phyloP scores from a whole-genome alignment of 2,329 filamentous ascomycete species.

The Cadophora luteo-olivacea region DNA sequence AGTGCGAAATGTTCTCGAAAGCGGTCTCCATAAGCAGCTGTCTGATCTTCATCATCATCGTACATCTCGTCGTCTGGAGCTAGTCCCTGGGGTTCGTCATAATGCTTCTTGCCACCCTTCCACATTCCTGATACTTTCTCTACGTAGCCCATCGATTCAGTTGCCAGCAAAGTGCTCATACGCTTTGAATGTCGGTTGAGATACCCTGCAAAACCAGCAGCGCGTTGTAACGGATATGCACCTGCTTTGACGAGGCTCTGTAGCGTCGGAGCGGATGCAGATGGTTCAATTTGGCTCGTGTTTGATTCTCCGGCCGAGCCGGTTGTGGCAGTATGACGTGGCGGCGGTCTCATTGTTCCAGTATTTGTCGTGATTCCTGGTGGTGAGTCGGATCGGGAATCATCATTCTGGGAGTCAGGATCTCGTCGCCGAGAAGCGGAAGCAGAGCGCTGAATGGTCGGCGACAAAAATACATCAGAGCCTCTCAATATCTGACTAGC shows the following conservation, averaged over 20 bases:
- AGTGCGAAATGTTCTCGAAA: constrained; percentile 92
- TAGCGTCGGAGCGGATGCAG: constrained; percentile 56
- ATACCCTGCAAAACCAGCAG: constrained; percentile 82
- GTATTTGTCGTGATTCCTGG: constrained; percentile 28
- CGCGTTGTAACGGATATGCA: constrained; percentile 81
- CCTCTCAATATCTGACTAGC: constrained; percentile 89
- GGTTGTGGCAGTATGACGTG: constrained; percentile 35
- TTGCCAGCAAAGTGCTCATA: constrained; percentile 83
- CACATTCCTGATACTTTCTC: constrained; percentile 98
- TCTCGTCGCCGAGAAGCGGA: constrained; percentile 37
- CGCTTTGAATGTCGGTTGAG: constrained; percentile 79
- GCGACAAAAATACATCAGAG: constrained; percentile 87
- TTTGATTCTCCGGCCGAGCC: constrained; percentile 37
- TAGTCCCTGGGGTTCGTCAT: constrained; percentile 66
- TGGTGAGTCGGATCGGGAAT: constrained; percentile 35
- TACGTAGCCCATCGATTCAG: constrained; percentile 94
- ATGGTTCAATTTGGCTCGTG: constrained; percentile 40
- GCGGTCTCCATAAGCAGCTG: constrained; percentile 73
- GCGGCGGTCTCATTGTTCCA: constrained; percentile 22
- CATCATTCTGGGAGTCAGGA: constrained; percentile 26
- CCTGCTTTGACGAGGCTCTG: constrained; percentile 67
- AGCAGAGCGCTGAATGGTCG: constrained; percentile 65
- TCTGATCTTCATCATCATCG: constrained; percentile 65
- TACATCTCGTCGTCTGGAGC: constrained; percentile 61
- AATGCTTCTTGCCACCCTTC: constrained; percentile 89